Conservation (phyloP, 768 basidiomycete species). For the Suillus brevipes region DNA sequence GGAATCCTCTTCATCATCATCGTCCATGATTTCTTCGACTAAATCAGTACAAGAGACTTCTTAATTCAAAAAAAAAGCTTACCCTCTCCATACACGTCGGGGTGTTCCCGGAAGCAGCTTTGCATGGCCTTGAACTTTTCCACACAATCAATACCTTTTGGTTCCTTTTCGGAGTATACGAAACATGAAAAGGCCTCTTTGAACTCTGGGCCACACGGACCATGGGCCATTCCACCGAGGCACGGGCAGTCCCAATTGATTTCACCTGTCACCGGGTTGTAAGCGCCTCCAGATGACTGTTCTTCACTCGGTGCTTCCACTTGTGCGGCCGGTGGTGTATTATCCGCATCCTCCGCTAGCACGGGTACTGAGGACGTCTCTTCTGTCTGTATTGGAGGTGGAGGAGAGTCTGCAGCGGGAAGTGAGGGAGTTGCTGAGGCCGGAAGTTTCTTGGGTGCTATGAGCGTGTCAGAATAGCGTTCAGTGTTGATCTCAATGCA, state of each 20-base stretch:
- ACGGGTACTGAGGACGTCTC: slow-evolving; percentile 17
- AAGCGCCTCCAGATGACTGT: slow-evolving; percentile 55
- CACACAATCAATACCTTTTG: slow-evolving; percentile 96
- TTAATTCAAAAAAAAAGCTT: slow-evolving; percentile 30
- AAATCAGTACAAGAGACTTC: slow-evolving; percentile 10
- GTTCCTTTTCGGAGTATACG: slow-evolving; percentile 89
- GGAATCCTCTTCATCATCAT: slow-evolving; percentile 52
- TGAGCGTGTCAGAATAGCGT: background rate
- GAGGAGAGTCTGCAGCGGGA: slow-evolving; percentile 21
- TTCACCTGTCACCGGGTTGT: slow-evolving; percentile 95
- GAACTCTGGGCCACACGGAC: slow-evolving; percentile 93
- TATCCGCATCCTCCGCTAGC: slow-evolving; percentile 13
- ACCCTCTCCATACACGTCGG: slow-evolving; percentile 96
- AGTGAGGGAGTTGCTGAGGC: slow-evolving; percentile 8
- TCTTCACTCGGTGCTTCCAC: slow-evolving; percentile 22
- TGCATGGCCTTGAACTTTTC: slow-evolving; percentile 99
- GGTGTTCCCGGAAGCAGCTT: slow-evolving; percentile 93
- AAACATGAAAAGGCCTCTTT: slow-evolving; percentile 97
- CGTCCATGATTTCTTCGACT: slow-evolving; percentile 64
- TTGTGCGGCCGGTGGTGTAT: slow-evolving; percentile 9
- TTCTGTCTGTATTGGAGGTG: slow-evolving; percentile 20
- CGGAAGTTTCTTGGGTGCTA: slow-evolving; percentile 22
- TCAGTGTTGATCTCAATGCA: background rate
- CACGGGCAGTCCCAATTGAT: slow-evolving; percentile 99
- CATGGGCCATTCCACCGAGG: slow-evolving; percentile 97